A percentile compares a stretch with the other conserved stretches of the same genome.
These are phyloP conservation scores for Ogataea glucozyma DNA, from an alignment of 805 yeast genomes.

Conservation along the genomic window DNA sequence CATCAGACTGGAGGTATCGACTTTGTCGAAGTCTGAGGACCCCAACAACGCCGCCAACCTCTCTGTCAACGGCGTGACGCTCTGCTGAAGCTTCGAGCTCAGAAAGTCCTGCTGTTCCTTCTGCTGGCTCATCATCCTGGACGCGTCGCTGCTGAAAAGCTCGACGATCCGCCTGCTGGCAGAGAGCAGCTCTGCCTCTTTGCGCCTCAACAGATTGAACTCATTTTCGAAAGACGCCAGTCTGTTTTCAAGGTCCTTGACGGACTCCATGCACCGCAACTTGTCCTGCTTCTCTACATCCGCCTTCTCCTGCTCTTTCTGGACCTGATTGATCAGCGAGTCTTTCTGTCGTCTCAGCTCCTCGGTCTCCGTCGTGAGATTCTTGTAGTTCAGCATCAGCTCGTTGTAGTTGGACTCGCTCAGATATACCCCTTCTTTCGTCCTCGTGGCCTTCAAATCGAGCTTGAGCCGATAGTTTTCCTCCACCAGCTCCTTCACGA, in stretches of 20 bases:
- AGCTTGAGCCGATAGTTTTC: constrained; percentile 45
- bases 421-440: constrained; percentile 66
- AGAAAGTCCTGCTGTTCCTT: constrained; percentile 17
- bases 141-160: constrained; percentile 31
- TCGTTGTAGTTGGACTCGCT: constrained; percentile 59
- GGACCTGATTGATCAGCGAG: constrained; percentile 40
- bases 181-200: constrained; percentile 16
- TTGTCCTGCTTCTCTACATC: constrained; percentile 28
- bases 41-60: constrained; percentile 7
- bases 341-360: constrained; percentile 47
- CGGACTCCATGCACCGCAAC: constrained; percentile 16
- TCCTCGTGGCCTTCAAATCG: constrained; percentile 62
- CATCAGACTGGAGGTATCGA: background rate
- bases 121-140: constrained; percentile 25
- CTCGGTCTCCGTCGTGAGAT: constrained; percentile 48
- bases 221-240: constrained; percentile 35
- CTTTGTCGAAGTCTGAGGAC: background rate
- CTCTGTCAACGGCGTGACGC: constrained; percentile 17
- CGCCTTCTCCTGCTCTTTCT: constrained; percentile 20
- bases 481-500: constrained; percentile 46
- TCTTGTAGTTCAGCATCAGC: constrained; percentile 48
- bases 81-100: constrained; percentile 16
- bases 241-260: constrained; percentile 32
- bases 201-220: constrained; percentile 27
- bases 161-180: constrained; percentile 26